A percentile compares a stretch with the other conserved stretches of the same genome.
Conservation (phyloP, 305 asterid species). For the Plantago coronopus region DNA sequence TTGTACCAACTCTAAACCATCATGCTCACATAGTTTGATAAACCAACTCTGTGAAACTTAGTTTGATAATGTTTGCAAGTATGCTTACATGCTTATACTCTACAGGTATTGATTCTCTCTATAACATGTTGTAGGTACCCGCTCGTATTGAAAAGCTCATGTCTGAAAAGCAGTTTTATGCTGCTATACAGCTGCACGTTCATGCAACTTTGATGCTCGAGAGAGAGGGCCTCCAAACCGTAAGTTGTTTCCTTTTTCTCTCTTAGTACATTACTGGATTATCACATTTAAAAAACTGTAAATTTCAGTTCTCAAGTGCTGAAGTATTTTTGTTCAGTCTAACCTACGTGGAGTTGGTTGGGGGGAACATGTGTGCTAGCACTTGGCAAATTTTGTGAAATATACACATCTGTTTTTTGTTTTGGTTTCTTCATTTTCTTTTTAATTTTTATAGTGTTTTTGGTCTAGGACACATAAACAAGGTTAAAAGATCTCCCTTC, state of each 20-base stretch:
- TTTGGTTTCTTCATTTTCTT: too few relatives aligned
- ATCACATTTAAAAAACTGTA: constrained; percentile 9
- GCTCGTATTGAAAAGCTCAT: constrained; percentile 93
- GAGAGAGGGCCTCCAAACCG: constrained; percentile 98
- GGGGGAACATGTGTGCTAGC: background rate
- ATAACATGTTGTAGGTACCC: constrained; percentile 64
- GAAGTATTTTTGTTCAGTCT: background rate
- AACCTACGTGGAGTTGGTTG: background rate
- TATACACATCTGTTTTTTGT: too few relatives aligned
- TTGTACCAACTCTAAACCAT: too few relatives aligned
- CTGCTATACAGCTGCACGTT: constrained; percentile 93
- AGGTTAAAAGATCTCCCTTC: too few relatives aligned
- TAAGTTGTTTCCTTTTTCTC: constrained; percentile 36
- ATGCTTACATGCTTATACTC: constrained; percentile 17
- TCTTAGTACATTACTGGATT: constrained; percentile 5
- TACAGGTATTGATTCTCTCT: constrained; percentile 21
- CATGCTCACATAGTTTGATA: too few relatives aligned
- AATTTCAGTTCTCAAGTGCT: constrained; percentile 15
- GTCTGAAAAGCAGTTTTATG: constrained; percentile 90
- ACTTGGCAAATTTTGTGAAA: too few relatives aligned
- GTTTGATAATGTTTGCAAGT: constrained; percentile 9
- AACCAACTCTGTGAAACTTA: background rate
- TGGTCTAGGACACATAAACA: too few relatives aligned
- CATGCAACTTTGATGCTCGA: constrained; percentile 94
- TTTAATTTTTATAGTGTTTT: too few relatives aligned